Evolutionary conservation across 108 stramenopile genomes (phyloP), one percentile per base, ranked within the genome.

Genomic region (Bacterosira constricta): DNA sequence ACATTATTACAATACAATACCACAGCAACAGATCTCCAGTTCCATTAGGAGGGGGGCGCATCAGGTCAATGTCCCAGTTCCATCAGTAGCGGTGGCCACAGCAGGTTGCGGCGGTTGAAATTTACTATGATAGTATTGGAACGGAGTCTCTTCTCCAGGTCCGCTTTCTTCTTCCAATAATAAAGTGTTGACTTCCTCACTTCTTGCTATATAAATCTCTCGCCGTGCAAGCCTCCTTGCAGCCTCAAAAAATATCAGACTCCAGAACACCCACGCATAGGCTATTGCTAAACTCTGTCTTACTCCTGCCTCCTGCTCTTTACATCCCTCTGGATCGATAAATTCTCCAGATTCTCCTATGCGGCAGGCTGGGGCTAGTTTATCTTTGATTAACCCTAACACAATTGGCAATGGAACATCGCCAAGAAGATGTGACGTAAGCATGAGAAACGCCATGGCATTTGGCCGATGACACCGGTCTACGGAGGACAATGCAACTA

Each of bases 391-490:
- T 58, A 71, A 47, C n/a, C 80, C 80, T 30, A 81, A 30, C 6
- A 72, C 45, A 11, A 81, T 76, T 7, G 80, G 80, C 11, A 70
- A 59, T 18, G 80, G 80, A 1, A 81, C 80, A 65, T 81, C 80
- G 0, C 80, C 80, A 10, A 76, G 41, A 8, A 81, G 18, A 38
- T 81, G 80, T 7, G 70, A 71, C 13, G 63, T 63, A 5, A 81
- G 69, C 44, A 70, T 76, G 36, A 77, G 51, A 26, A 81, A 81
- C 17, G 80, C 80, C 42, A 76, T 51, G 0, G 80, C 80, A 71
- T 81, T 81, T 18, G 80, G 80, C n/a, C 80, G 47, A 61, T 81
- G 80, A 12, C 51, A 69, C 17, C 62, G 61, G 20, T 70, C 75
- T 15, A 81, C 80, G 6, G 69, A 35, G n/a, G 77, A 17, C 80